These are phyloP conservation scores for Xylaria sp. DNA, from an alignment of 2,329 filamentous ascomycete genomes.

Conservation along the genomic window DNA sequence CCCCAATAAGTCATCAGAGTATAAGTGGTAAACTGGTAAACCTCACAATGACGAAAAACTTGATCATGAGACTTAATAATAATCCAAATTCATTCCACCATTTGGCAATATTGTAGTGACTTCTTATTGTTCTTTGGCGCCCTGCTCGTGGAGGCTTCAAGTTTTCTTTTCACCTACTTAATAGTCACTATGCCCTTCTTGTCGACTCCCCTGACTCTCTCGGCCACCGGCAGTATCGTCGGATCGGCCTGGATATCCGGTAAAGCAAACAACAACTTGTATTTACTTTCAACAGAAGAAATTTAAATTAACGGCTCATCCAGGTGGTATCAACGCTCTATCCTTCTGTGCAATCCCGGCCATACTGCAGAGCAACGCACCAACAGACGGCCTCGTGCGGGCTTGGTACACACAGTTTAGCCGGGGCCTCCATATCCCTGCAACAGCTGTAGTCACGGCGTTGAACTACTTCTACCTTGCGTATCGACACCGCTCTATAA, in stretches of 20 bases:
- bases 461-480: slow-evolving; percentile 43
- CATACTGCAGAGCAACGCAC: slow-evolving; percentile 36
- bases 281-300: not conserved
- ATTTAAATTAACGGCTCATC: not conserved
- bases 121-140: not conserved
- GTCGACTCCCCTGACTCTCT: slow-evolving; percentile 41
- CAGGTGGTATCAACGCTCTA: slow-evolving; percentile 40
- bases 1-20: not conserved
- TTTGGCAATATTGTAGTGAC: not conserved
- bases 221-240: slow-evolving; percentile 40
- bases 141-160: not conserved
- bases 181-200: slow-evolving; percentile 39
- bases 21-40: slow-evolving; percentile 15
- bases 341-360: slow-evolving; percentile 42
- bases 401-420: slow-evolving; percentile 43
- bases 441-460: slow-evolving; percentile 35
- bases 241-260: slow-evolving; percentile 45
- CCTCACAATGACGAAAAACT: slow-evolving; percentile 15
- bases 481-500: slow-evolving; percentile 26
- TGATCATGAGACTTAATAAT: not conserved
- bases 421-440: slow-evolving; percentile 38
- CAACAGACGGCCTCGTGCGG: slow-evolving; percentile 38
- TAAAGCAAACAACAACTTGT: slow-evolving; percentile 14
- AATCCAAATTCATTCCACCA: not conserved
- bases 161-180: not conserved